phyloP scores from a whole-genome alignment of 208 protist genomes.

The Tetramitus jugosus region DNA sequence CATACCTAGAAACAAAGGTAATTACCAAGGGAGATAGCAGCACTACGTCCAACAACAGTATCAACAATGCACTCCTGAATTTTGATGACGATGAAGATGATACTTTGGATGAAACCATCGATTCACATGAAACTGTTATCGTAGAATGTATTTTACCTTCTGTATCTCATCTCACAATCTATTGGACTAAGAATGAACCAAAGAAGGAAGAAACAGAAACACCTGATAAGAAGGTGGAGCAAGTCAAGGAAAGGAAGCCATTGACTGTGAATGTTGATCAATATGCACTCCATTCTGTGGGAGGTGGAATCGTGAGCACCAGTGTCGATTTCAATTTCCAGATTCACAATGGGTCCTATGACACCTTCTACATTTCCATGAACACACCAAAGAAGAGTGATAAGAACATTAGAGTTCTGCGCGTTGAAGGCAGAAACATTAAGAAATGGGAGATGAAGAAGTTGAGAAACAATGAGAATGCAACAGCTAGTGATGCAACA shows the following conservation, averaged over 20 bases:
- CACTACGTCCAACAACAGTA: too few relatives aligned
- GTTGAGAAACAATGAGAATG: background rate
- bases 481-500: too few relatives aligned
- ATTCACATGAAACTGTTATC: background rate
- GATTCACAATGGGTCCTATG: background rate
- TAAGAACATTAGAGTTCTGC: background rate
- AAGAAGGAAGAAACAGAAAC: background rate
- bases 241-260: background rate
- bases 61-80: too few relatives aligned
- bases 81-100: too few relatives aligned
- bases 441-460: constrained; percentile 10
- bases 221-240: background rate
- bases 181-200: background rate
- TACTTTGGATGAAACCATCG: too few relatives aligned
- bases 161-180: background rate
- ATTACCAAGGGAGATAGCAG: too few relatives aligned
- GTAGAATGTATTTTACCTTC: background rate
- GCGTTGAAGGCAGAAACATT: background rate
- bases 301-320: background rate
- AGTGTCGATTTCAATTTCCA: background rate
- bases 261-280: background rate
- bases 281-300: background rate
- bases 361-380: background rate
- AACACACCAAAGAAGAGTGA: background rate
- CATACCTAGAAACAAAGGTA: background rate